These are phyloP conservation scores for Ascochyta clinopodiicola DNA, from an alignment of 2,329 filamentous ascomycete genomes.

Conservation along the genomic window DNA sequence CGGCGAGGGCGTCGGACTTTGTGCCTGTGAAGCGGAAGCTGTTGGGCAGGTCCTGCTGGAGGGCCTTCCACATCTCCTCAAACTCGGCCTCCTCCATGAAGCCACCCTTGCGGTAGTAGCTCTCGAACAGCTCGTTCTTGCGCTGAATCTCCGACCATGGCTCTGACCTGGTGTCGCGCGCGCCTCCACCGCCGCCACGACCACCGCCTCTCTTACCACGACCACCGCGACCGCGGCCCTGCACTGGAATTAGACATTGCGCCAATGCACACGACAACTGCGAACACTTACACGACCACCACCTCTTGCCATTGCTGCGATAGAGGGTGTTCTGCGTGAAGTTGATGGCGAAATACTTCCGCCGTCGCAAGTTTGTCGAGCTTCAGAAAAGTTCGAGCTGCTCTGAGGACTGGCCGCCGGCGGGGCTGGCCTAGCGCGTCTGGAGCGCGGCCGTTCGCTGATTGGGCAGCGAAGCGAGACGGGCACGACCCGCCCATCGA, in stretches of 20 bases:
- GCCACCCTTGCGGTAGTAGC: conserved; percentile 76
- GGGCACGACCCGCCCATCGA: conserved; percentile 22
- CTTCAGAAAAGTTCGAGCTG: conserved; percentile 38
- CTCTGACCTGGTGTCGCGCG: conserved; percentile 40
- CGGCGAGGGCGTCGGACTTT: conserved; percentile 90
- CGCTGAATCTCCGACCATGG: conserved; percentile 68
- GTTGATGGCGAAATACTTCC: conserved; percentile 16
- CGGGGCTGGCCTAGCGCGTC: not conserved
- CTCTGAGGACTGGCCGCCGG: conserved; percentile 13
- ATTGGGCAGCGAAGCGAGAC: conserved; percentile 26
- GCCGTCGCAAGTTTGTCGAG: conserved; percentile 30
- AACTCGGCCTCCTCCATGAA: conserved; percentile 80
- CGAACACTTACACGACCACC: conserved; percentile 35
- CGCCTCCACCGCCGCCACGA: conserved; percentile 37
- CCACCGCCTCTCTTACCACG: conserved; percentile 39
- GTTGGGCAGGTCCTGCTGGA: conserved; percentile 88
- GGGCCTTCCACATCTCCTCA: conserved; percentile 80
- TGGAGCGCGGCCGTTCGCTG: not conserved
- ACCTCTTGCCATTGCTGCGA: conserved; percentile 36
- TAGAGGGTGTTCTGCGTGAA: conserved; percentile 17
- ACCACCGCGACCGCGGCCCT: conserved; percentile 40
- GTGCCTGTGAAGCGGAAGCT: conserved; percentile 98
- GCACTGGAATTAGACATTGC: conserved; percentile 19
- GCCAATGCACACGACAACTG: conserved; percentile 5
- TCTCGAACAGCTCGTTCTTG: conserved; percentile 83